These are phyloP conservation scores for Syzygium malaccense DNA, from an alignment of 441 rosid species.

Conservation along the genomic window DNA sequence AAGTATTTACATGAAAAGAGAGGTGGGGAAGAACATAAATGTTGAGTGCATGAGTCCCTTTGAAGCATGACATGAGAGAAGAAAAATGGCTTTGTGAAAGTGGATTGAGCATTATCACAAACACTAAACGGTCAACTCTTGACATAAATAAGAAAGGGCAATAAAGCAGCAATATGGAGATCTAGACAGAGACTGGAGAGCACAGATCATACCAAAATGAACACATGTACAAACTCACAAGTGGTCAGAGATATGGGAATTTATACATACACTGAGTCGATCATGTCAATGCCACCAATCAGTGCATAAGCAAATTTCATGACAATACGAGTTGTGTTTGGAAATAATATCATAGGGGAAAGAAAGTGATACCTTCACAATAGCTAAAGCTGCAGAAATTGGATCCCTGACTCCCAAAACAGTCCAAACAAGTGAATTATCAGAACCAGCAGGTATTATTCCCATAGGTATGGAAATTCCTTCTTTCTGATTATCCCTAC, in stretches of 20 bases:
- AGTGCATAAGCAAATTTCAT: background rate
- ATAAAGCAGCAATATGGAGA: background rate
- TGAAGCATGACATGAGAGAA: background rate
- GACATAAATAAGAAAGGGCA: background rate
- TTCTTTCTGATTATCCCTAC: conserved; percentile 88
- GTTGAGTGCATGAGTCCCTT: background rate
- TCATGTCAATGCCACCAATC: background rate
- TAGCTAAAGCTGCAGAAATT: conserved; percentile 84
- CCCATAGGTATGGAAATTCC: conserved; percentile 98
- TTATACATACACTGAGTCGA: background rate
- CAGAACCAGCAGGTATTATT: conserved; percentile 98
- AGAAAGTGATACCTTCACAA: conserved; percentile 62
- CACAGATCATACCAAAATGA: background rate
- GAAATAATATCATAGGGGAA: background rate
- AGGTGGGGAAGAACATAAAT: background rate
- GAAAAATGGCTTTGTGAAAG: background rate
- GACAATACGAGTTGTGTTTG: background rate
- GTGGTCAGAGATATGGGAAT: background rate
- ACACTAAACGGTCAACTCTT: background rate
- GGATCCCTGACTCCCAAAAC: conserved; percentile 98
- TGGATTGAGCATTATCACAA: background rate
- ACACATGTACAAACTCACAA: background rate
- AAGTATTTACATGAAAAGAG: background rate
- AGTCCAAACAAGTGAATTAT: conserved; percentile 97
- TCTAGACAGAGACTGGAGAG: background rate